Evolutionary conservation across 805 yeast species (phyloP).

Genomic region (Lipomyces lipofer): DNA sequence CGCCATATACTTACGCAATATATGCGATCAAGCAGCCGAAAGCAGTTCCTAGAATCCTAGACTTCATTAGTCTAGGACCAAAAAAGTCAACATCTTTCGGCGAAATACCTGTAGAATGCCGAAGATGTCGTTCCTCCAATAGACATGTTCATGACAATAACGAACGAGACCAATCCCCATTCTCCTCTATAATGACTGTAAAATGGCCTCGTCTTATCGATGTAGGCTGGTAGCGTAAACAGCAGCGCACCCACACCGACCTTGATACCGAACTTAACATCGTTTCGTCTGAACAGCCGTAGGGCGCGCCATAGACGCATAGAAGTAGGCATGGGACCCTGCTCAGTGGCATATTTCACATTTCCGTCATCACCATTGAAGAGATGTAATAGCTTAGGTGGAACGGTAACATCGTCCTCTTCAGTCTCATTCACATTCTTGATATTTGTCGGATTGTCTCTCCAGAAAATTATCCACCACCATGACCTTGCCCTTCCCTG

Average conservation of each 20-base stretch:
- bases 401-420: constrained; percentile 23
- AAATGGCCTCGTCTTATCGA: constrained; percentile 52
- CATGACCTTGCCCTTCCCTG: constrained; percentile 42
- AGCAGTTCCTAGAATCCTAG: constrained; percentile 64
- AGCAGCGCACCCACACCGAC: constrained; percentile 76
- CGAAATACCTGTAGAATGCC: constrained; percentile 52
- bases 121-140: constrained; percentile 84
- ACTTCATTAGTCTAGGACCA: constrained; percentile 30
- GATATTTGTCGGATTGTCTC: constrained; percentile 19
- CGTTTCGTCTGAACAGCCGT: constrained; percentile 58
- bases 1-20: constrained; percentile 36
- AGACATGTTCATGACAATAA: constrained; percentile 81
- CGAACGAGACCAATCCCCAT: constrained; percentile 81
- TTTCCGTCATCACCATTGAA: constrained; percentile 19
- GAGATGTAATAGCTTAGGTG: constrained; percentile 23
- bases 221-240: constrained; percentile 66
- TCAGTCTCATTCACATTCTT: not conserved
- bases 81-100: no score
- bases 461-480: constrained; percentile 60
- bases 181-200: constrained; percentile 75
- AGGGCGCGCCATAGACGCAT: constrained; percentile 43
- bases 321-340: constrained; percentile 22
- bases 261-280: constrained; percentile 74
- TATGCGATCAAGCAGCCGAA: constrained; percentile 68
- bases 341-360: constrained; percentile 13